These are phyloP conservation scores for Cyberlindnera samutprakarnensis DNA, from an alignment of 805 yeast species.

Conservation along the genomic window DNA sequence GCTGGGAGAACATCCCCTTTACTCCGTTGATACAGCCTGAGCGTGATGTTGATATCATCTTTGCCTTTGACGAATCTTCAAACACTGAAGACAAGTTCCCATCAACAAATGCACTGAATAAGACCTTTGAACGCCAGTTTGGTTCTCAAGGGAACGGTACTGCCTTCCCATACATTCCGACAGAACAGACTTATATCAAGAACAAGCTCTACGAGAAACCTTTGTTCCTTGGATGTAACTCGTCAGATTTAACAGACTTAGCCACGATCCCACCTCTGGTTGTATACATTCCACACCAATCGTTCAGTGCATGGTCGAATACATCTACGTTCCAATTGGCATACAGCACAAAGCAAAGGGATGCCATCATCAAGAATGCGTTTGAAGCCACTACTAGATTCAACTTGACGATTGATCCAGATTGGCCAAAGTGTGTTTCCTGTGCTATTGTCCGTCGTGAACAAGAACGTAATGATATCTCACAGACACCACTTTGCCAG, in stretches of 20 bases:
- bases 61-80: constrained; percentile 62
- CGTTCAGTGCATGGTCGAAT: constrained; percentile 58
- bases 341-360: constrained; percentile 50
- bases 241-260: constrained; percentile 36
- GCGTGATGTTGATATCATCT: constrained; percentile 53
- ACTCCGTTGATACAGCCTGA: constrained; percentile 52
- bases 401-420: constrained; percentile 52
- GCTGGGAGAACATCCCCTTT: constrained; percentile 61
- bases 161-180: constrained; percentile 82
- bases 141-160: constrained; percentile 41
- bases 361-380: constrained; percentile 63
- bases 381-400: constrained; percentile 59
- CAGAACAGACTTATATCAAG: constrained; percentile 42
- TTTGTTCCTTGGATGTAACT: constrained; percentile 78
- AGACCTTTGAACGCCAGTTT: constrained; percentile 55
- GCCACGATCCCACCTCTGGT: constrained; percentile 62
- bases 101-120: constrained; percentile 48
- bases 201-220: constrained; percentile 63
- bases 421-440: constrained; percentile 47
- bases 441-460: constrained; percentile 81
- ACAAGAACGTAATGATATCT: constrained; percentile 55
- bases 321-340: constrained; percentile 63
- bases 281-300: constrained; percentile 68
- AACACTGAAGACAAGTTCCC: constrained; percentile 61
- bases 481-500: constrained; percentile 59